Percentiles rank a stretch among this genome's conserved stretches.
Evolutionary conservation across 2,329 filamentous ascomycete genomes (phyloP).

Genomic region (Plenodomus biglobosus): DNA sequence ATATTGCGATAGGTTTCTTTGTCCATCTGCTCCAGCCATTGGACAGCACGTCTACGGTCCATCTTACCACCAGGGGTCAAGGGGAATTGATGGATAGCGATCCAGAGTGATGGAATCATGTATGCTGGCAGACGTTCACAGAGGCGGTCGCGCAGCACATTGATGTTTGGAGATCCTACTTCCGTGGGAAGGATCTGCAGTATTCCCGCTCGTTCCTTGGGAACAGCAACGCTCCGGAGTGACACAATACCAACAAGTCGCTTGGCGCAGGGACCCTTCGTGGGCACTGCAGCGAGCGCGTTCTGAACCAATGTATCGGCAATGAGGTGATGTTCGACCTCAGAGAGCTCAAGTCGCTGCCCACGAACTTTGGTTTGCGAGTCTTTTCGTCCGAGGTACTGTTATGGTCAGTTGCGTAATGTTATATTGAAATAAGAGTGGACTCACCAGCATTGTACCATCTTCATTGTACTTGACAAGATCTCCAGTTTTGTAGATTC

Average conservation of each 20-base stretch:
- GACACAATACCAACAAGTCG: conserved; percentile 36
- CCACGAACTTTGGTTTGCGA: conserved; percentile 46
- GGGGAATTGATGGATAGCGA: conserved; percentile 32
- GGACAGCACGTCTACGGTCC: conserved; percentile 32
- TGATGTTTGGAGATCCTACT: conserved; percentile 25
- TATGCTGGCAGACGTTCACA: conserved; percentile 36
- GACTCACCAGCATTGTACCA: conserved; percentile 31
- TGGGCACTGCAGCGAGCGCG: conserved; percentile 33
- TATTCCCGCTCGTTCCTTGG: conserved; percentile 1
- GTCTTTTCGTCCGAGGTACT: conserved; percentile 38
- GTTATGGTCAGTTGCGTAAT: background rate
- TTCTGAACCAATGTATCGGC: conserved; percentile 31
- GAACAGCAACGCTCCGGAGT: conserved; percentile 19
- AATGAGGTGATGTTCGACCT: conserved; percentile 50
- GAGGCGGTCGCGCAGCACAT: conserved; percentile 29
- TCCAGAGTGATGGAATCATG: conserved; percentile 40
- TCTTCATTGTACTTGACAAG: conserved; percentile 42
- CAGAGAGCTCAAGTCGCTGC: conserved; percentile 49
- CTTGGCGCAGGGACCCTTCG: conserved; percentile 33
- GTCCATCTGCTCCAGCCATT: conserved; percentile 38
- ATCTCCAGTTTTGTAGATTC: conserved; percentile 44
- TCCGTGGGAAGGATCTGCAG: conserved; percentile 27
- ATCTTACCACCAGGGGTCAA: conserved; percentile 38
- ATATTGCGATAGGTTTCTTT: conserved; percentile 30
- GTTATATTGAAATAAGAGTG: background rate